Evolutionary conservation across 1,284 basidiomycete species (phyloP).

Genomic region (Heimioporus retisporus): DNA sequence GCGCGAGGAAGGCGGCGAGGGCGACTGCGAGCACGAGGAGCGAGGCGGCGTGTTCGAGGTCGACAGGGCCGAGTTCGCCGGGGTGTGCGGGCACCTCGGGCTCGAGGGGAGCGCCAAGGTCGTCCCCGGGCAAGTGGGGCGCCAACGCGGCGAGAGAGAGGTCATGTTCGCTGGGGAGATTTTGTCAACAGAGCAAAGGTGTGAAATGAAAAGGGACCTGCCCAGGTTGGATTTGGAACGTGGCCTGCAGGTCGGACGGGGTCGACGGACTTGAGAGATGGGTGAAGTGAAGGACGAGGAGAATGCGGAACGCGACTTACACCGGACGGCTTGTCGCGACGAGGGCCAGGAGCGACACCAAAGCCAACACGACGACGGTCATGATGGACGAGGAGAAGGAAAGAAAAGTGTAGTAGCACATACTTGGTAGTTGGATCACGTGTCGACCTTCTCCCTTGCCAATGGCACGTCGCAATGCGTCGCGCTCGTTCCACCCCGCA

Average conservation of each 20-base stretch:
- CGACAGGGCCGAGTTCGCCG: no score
- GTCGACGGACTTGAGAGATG: conserved; percentile 5
- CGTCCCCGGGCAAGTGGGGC: no score
- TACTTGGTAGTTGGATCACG: no score
- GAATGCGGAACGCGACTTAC: conserved; percentile 29
- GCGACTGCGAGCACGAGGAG: conserved; percentile 49
- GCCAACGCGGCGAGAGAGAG: neutral
- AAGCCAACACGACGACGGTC: conserved; percentile 54
- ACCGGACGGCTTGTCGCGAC: conserved; percentile 57
- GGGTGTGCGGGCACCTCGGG: no score
- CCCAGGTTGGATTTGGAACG: conserved; percentile 52
- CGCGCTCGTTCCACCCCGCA: conserved; percentile 47
- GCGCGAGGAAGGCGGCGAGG: conserved; percentile 46
- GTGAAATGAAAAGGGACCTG: conserved; percentile 38
- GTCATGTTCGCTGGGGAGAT: conserved; percentile 25
- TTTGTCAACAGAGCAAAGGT: no score
- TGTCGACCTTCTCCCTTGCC: neutral
- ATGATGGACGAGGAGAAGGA: conserved; percentile 32
- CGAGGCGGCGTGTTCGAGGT: conserved; percentile 4
- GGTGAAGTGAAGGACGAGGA: no score
- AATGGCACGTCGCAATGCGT: conserved; percentile 50
- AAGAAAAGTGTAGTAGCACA: no score
- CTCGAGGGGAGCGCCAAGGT: no score
- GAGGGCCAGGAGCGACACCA: conserved; percentile 55
- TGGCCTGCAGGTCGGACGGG: conserved; percentile 48